These are phyloP conservation scores for Penicillium sp. DNA, from an alignment of 2,329 filamentous ascomycete species.

Conservation along the genomic window DNA sequence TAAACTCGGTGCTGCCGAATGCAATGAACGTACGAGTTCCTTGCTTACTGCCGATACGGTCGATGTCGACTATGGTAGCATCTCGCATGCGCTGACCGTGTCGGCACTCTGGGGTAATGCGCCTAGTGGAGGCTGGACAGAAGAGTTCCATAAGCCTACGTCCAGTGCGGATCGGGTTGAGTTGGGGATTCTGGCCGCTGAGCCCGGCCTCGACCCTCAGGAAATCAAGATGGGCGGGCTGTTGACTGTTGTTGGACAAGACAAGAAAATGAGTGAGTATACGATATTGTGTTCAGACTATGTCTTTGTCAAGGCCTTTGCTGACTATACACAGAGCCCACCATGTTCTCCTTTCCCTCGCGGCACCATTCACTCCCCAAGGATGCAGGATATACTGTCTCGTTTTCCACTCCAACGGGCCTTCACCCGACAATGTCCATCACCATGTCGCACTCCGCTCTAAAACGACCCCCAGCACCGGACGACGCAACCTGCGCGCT, in stretches of 20 bases:
- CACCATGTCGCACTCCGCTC: slow-evolving; percentile 50
- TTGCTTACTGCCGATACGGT: slow-evolving; percentile 57
- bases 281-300: neutral
- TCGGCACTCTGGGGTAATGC: slow-evolving; percentile 57
- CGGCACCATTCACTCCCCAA: slow-evolving; percentile 61
- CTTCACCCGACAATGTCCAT: slow-evolving; percentile 77
- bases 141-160: slow-evolving; percentile 35
- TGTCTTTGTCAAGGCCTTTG: neutral
- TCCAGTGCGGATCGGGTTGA: slow-evolving; percentile 57
- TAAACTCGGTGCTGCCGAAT: slow-evolving; percentile 42
- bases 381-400: slow-evolving; percentile 54
- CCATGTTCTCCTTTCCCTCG: slow-evolving; percentile 77
- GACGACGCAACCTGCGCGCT: slow-evolving; percentile 59
- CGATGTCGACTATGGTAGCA: slow-evolving; percentile 72
- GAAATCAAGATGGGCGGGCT: slow-evolving; percentile 75
- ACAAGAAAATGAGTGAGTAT: slow-evolving; percentile 57
- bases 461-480: slow-evolving; percentile 46
- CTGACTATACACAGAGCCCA: slow-evolving; percentile 51
- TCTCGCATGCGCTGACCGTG: slow-evolving; percentile 60
- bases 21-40: slow-evolving; percentile 46
- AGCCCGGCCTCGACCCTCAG: slow-evolving; percentile 56
- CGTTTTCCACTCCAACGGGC: slow-evolving; percentile 67
- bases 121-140: slow-evolving; percentile 43
- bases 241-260: slow-evolving; percentile 70
- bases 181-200: slow-evolving; percentile 69